Percentiles rank a stretch among this genome's conserved stretches.
phyloP scores from a whole-genome alignment of 2,329 filamentous ascomycete species.

The Trichoderma koningii region DNA sequence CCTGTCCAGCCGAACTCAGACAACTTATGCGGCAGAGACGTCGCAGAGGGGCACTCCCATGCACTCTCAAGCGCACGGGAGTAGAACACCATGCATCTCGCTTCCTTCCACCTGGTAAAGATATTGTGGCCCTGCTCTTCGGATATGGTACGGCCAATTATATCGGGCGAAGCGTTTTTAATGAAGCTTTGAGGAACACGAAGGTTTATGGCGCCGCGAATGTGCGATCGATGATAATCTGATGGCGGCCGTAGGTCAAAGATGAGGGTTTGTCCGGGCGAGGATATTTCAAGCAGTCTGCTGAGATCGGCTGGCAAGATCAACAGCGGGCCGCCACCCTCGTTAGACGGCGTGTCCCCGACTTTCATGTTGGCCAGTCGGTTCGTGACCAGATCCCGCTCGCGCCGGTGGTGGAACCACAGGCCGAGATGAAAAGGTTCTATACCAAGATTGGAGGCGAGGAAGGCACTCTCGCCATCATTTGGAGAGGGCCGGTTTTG shows the following conservation, averaged over 20 bases:
- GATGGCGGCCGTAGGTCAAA: constrained; percentile 52
- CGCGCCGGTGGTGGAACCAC: constrained; percentile 58
- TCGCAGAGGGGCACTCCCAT: constrained; percentile 55
- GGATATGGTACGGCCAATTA: constrained; percentile 53
- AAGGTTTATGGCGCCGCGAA: constrained; percentile 55
- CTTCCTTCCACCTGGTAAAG: constrained; percentile 51
- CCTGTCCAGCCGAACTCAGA: constrained; percentile 52
- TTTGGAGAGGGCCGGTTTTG: constrained; percentile 51
- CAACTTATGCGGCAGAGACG: constrained; percentile 49
- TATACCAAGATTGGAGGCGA: constrained; percentile 57
- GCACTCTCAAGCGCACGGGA: constrained; percentile 52
- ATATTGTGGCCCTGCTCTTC: constrained; percentile 51
- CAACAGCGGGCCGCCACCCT: constrained; percentile 46
- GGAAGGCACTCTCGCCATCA: constrained; percentile 53
- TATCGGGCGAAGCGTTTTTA: constrained; percentile 50
- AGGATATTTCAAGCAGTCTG: constrained; percentile 53
- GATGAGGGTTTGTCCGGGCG: constrained; percentile 49
- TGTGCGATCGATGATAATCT: constrained; percentile 54
- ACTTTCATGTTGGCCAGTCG: constrained; percentile 50
- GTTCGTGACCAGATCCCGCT: constrained; percentile 50
- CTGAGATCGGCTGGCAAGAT: constrained; percentile 55
- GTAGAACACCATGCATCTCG: constrained; percentile 56
- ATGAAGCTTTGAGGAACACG: constrained; percentile 54
- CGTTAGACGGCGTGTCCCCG: constrained; percentile 39
- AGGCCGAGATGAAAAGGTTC: constrained; percentile 54